A percentile compares a stretch with the other conserved stretches of the same genome.
Conservation (phyloP, 1,139 yeast species). For the Meyerozyma athensensis region DNA sequence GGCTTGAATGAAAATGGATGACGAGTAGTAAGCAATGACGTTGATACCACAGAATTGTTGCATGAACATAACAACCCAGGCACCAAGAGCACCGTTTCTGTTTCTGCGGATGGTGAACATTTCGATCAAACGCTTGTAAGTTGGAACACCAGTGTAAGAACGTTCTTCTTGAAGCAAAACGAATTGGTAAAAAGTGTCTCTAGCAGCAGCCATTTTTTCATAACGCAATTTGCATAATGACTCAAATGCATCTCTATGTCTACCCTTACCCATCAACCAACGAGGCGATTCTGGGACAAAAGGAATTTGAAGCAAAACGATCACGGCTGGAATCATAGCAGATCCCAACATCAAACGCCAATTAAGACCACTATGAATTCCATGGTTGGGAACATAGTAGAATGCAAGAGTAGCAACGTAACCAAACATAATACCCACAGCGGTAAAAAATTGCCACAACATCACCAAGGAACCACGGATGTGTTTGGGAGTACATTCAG, state of each 20-base stretch:
- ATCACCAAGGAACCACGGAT: conserved; percentile 78
- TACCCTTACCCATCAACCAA: conserved; percentile 26
- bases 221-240: conserved; percentile 17
- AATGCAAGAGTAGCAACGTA: conserved; percentile 66
- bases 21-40: conserved; percentile 79
- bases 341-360: conserved; percentile 85
- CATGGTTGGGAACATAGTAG: conserved; percentile 28
- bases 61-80: conserved; percentile 83
- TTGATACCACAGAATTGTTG: conserved; percentile 93
- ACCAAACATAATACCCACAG: conserved; percentile 81
- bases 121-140: conserved; percentile 47
- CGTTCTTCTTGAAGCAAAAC: conserved; percentile 56
- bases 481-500: conserved; percentile 73
- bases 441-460: conserved; percentile 90
- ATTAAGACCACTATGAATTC: conserved; percentile 49
- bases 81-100: conserved; percentile 76
- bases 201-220: conserved; percentile 21
- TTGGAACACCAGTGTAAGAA: conserved; percentile 47
- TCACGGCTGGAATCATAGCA: conserved; percentile 67
- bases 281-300: conserved; percentile 34
- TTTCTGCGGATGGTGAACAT: conserved; percentile 70
- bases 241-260: conserved; percentile 21
- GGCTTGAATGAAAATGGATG: conserved; percentile 66
- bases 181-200: conserved; percentile 25
- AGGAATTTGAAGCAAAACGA: conserved; percentile 64